These are phyloP conservation scores for Sonneratia alba DNA, from an alignment of 345 rosid genomes.

Conservation along the genomic window DNA sequence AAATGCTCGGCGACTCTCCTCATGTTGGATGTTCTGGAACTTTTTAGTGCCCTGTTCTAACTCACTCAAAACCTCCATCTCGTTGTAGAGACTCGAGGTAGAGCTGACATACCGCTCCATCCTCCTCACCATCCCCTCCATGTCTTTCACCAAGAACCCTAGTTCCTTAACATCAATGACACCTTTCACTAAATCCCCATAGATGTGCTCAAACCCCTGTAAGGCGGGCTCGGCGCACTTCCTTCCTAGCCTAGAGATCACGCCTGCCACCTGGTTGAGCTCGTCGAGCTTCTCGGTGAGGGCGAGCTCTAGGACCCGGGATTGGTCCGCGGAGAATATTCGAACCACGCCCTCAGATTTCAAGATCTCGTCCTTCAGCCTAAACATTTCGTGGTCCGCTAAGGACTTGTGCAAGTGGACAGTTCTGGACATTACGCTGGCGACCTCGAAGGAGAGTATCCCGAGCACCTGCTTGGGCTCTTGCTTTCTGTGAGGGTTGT, in stretches of 20 bases:
- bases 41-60: slow-evolving; percentile 71
- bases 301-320: slow-evolving; percentile 57
- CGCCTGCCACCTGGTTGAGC: slow-evolving; percentile 55
- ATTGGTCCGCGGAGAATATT: slow-evolving; percentile 56
- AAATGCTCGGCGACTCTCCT: slow-evolving; percentile 70
- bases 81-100: slow-evolving; percentile 65
- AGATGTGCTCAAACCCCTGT: slow-evolving; percentile 92
- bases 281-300: slow-evolving; percentile 86
- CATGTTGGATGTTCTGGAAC: slow-evolving; percentile 71
- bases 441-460: slow-evolving; percentile 88
- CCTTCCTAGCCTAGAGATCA: slow-evolving; percentile 81
- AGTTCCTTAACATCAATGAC: slow-evolving; percentile 68
- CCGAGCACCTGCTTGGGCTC: slow-evolving; percentile 48
- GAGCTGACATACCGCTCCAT: slow-evolving; percentile 77
- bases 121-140: slow-evolving; percentile 85
- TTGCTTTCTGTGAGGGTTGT: slow-evolving; percentile 16
- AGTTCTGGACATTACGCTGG: slow-evolving; percentile 86
- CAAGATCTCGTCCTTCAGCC: slow-evolving; percentile 65
- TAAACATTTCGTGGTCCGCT: slow-evolving; percentile 52
- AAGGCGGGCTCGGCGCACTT: slow-evolving; percentile 80
- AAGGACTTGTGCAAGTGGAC: slow-evolving; percentile 77
- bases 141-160: slow-evolving; percentile 81
- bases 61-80: slow-evolving; percentile 86
- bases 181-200: slow-evolving; percentile 64
- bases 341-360: slow-evolving; percentile 46